Evolutionary conservation across 1,284 basidiomycete species (phyloP), one percentile per base, ranked within the genome.

Genomic region (Apiotrichum porosum): DNA sequence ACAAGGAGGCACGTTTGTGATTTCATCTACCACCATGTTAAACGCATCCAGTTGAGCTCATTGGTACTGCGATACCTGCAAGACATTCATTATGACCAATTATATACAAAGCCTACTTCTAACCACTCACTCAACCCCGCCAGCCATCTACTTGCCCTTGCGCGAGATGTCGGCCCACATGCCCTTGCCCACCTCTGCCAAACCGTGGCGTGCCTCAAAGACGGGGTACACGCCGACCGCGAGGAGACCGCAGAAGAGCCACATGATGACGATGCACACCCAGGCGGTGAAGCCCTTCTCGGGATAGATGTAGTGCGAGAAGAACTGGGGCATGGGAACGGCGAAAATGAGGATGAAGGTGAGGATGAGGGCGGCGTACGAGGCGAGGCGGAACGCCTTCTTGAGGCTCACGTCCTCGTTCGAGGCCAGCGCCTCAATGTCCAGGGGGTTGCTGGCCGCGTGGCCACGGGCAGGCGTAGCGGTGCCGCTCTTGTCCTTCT

Each of bases 291-390:
- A 79, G 1, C 87, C 88, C 6, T 71, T 60, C 34, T 80, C 75
- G 12, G 81, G 78, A 59, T 81, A 91, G 30, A 92, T 77, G 26
- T 85, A 83, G 35, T 80, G 79, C 0, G 85, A 82, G 66, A 86
- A 86, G 78, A 90, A 91, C 15, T 92, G 77, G 1, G 89, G 88
- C 3, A 93, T 72, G 0, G 89, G 90, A 44, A 93, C 82, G 47
- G 85, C 83, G 44, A 76, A 51, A 46, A 77, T 57, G 35, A 77
- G 59, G 37, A 74, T 58, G 22, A 63, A 19, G 10, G 64, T 61
- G 57, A 91, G 73, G 9, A 71, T 65, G 41, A 89, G 58, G 0
- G 86, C 88, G 2, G 83, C 79, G 77, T 78, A 81, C 0, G 83
- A 80, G 0, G 90, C 88, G 61, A 92, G 84, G 36, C 74, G 74